Evolutionary conservation across 768 basidiomycete species (phyloP).

Genomic region (Tricholoma terreum): DNA sequence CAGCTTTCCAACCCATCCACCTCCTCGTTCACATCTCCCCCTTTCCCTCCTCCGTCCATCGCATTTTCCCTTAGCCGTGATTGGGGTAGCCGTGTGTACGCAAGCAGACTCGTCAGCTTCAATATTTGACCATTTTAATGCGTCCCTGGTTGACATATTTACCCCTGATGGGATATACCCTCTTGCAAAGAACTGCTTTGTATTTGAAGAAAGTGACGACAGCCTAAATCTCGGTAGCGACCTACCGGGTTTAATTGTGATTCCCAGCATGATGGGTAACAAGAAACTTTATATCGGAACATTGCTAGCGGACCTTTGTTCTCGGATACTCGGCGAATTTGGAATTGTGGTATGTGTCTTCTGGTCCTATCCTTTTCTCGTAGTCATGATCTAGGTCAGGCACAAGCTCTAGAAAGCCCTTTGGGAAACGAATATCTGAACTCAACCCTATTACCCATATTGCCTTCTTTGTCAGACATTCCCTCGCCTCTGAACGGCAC

Average conservation of each 20-base stretch:
- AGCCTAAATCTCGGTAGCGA: conserved; percentile 55
- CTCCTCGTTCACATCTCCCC: conserved; percentile 60
- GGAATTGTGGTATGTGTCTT: conserved; percentile 67
- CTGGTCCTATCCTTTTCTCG: background rate
- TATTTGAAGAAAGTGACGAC: conserved; percentile 74
- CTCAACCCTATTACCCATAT: conserved; percentile 56
- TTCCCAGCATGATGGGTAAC: conserved; percentile 85
- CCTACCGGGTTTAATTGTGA: conserved; percentile 65
- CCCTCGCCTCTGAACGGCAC: conserved; percentile 52
- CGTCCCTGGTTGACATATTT: conserved; percentile 61
- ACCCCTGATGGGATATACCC: conserved; percentile 69
- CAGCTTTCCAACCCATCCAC: conserved; percentile 72
- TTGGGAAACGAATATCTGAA: conserved; percentile 85
- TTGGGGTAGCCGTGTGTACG: conserved; percentile 79
- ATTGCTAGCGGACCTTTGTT: conserved; percentile 84
- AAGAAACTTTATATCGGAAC: conserved; percentile 87
- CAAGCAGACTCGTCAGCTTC: conserved; percentile 49
- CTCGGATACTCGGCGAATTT: conserved; percentile 82
- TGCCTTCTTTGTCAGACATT: conserved; percentile 61
- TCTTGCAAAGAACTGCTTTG: conserved; percentile 77
- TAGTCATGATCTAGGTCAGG: conserved; percentile 39
- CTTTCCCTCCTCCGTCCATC: conserved; percentile 76
- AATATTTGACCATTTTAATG: conserved; percentile 65
- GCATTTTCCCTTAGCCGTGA: conserved; percentile 81
- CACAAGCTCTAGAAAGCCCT: conserved; percentile 76